Base-by-base conservation (phyloP, 129 eudicot species). In the Escallonia herrerae region DNA sequence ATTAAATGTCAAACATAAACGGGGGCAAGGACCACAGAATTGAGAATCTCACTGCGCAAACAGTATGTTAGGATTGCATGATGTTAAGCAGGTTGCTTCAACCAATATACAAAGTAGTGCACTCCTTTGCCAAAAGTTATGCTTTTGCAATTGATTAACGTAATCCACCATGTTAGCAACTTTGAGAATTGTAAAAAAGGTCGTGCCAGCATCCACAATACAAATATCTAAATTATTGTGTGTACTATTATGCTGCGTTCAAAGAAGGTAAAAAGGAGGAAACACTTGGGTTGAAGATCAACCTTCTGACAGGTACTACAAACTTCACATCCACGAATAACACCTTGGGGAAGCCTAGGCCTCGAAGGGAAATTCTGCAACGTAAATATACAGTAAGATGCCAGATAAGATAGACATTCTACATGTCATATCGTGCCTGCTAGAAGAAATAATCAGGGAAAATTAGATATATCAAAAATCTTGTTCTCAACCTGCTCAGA, bases 271-370 rank as follows among this genome's bases (percentile, higher is more conserved):
- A 63, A 45, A 45, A 48, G 15, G 5, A 10, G 40, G 4, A 63
- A 7, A 37, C 9, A 46, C 62, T 6, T 64, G 42, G 40, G 33
- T n/a, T 43, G 52, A 56, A 39, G 66, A 65, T 59, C 41, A 53
- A 94, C 99, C 99, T 89, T 94, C 75, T 86, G 96, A 80, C 99
- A 94, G 79, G 78, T 86, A 8, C 69, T 62, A 81, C 99, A 86
- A 38, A 64, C 79, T 76, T 77, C 79, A 72, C 99, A 94, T 56
- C 99, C 99, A 62, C 93, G 99, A 62, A 94, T 68, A 62, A 94
- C 99, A 74, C 97, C 99, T 72, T 82, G 83, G 13, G 97, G 84
- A 8, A 94, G 87, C 40, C 45, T 62, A 14, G 67, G 61, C 66
- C 76, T 83, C 48, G 69, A 51, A 69, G 82, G 42, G n/a, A 50